Percentiles rank a stretch among this genome's conserved stretches.
These are phyloP conservation scores for Cantharellus anzutake DNA, from an alignment of 768 basidiomycete genomes.

Conservation along the genomic window DNA sequence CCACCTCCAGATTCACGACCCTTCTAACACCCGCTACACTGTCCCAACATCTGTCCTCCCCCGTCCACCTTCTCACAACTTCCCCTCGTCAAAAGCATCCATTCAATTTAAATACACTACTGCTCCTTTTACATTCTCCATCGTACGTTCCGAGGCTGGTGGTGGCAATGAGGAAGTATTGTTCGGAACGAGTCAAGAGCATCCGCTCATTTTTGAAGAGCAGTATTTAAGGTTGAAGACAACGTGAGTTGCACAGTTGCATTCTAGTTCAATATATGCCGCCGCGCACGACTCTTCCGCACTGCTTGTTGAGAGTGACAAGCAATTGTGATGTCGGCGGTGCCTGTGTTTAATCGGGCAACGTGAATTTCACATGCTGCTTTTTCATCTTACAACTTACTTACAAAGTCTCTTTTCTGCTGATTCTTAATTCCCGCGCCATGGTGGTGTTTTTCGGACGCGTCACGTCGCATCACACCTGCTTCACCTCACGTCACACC, in stretches of 20 bases:
- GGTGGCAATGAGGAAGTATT: constrained; percentile 10
- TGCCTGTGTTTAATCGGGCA: no score
- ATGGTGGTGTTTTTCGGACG: no score
- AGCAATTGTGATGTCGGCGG: no score
- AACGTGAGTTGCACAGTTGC: constrained; percentile 3
- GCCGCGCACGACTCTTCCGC: no score
- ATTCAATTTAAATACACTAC: constrained; percentile 15
- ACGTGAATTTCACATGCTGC: no score
- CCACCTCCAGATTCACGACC: constrained; percentile 20
- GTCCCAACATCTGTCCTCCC: constrained; percentile 14
- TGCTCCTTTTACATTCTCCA: constrained; percentile 18
- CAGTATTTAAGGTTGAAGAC: constrained; percentile 63
- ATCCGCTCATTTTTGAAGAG: constrained; percentile 53
- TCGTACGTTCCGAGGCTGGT: constrained; percentile 11
- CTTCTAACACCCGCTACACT: constrained; percentile 16
- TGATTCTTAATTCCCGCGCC: no score
- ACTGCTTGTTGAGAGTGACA: no score
- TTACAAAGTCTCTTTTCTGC: no score
- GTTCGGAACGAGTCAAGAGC: constrained; percentile 27
- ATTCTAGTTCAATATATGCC: not conserved
- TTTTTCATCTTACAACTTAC: no score
- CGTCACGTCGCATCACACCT: no score
- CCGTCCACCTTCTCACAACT: constrained; percentile 1
- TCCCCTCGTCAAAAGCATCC: constrained; percentile 7
- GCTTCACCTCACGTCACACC: no score